phyloP scores from a whole-genome alignment of 352 stramenopile species.

The Globisporangium spinosum region DNA sequence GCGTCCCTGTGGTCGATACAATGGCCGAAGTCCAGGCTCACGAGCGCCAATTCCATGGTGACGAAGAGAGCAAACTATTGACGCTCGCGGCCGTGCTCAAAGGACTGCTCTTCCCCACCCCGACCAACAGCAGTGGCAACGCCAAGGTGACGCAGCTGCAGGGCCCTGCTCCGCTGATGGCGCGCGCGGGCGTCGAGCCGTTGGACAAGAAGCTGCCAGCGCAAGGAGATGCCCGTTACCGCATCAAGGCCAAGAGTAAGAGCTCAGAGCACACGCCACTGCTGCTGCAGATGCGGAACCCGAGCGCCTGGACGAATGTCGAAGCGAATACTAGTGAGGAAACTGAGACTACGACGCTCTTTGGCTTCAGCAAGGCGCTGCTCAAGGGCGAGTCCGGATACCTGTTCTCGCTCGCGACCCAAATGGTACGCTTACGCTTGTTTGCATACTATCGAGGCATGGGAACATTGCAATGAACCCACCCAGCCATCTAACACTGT shows the following conservation, averaged over 20 bases:
- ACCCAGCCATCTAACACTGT: neutral
- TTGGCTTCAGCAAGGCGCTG: slow-evolving; percentile 24
- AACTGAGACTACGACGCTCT: slow-evolving; percentile 4
- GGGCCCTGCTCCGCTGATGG: neutral
- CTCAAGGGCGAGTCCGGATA: slow-evolving; percentile 26
- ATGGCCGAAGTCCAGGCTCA: neutral
- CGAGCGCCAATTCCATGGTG: neutral
- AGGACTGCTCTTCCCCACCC: neutral
- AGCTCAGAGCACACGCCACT: slow-evolving; percentile 13
- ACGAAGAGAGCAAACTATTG: slow-evolving; percentile 5
- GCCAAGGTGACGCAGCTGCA: slow-evolving; percentile 6
- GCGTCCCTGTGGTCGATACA: neutral
- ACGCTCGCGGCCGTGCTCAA: slow-evolving; percentile 3
- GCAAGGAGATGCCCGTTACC: neutral
- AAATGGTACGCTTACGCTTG: slow-evolving; percentile 26
- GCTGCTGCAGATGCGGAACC: neutral
- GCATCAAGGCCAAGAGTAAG: neutral
- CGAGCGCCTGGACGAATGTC: neutral
- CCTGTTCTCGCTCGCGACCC: slow-evolving; percentile 27
- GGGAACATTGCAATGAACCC: neutral
- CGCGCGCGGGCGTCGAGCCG: neutral
- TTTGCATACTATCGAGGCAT: neutral
- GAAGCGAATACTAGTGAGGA: neutral
- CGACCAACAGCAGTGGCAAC: neutral
- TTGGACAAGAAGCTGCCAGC: neutral